Percentiles rank a stretch among this genome's conserved stretches.
These are phyloP conservation scores for Brettanomyces nanus DNA, from an alignment of 805 yeast genomes.

Conservation along the genomic window DNA sequence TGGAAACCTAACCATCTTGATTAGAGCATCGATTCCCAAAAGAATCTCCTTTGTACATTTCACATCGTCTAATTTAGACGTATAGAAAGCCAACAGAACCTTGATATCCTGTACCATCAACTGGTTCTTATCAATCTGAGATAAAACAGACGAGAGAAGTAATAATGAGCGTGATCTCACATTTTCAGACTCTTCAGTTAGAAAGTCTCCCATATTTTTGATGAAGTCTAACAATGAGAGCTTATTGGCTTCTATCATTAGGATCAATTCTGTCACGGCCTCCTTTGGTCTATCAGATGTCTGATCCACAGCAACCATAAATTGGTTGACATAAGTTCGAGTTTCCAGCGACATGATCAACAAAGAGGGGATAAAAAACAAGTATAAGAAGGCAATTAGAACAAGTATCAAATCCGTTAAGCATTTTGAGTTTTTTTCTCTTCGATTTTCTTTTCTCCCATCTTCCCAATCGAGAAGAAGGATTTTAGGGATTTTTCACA, in stretches of 20 bases:
- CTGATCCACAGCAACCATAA: constrained; percentile 33
- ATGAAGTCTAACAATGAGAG: constrained; percentile 36
- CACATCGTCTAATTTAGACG: constrained; percentile 61
- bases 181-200: constrained; percentile 39
- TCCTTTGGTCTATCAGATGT: constrained; percentile 19
- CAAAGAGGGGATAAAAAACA: background rate
- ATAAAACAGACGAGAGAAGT: constrained; percentile 33
- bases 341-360: constrained; percentile 15
- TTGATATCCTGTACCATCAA: constrained; percentile 36
- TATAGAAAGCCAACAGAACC: constrained; percentile 48
- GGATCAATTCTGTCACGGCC: constrained; percentile 24
- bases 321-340: constrained; percentile 25
- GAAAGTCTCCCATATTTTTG: constrained; percentile 35
- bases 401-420: no score
- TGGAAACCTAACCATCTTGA: constrained; percentile 41
- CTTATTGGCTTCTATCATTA: constrained; percentile 14
- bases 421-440: no score
- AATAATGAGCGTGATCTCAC: constrained; percentile 33
- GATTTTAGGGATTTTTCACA: no score
- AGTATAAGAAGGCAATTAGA: no score
- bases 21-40: constrained; percentile 44
- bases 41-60: constrained; percentile 44
- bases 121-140: constrained; percentile 16
- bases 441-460: no score
- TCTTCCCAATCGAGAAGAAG: no score